Evolutionary conservation across 768 basidiomycete species (phyloP).

Genomic region (Pleurotus cornucopiae): DNA sequence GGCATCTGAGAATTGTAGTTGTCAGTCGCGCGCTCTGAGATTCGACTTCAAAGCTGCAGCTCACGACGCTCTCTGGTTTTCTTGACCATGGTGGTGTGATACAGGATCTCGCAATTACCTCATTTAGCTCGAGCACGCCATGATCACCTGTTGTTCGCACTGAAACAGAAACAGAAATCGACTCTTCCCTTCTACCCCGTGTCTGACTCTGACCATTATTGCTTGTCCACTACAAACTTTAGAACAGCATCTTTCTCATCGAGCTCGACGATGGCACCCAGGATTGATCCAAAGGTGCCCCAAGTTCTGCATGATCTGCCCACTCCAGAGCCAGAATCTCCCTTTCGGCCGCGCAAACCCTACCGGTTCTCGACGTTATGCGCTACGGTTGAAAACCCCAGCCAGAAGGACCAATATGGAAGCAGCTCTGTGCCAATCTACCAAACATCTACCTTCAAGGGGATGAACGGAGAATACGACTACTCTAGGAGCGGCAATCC

Average conservation of each 20-base stretch:
- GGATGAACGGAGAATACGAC: constrained; percentile 84
- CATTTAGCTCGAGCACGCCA: constrained; percentile 20
- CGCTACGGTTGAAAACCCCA: constrained; percentile 88
- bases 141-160: constrained; percentile 12
- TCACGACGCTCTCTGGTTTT: constrained; percentile 46
- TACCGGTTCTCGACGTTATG: constrained; percentile 90
- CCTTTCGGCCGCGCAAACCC: constrained; percentile 60
- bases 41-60: constrained; percentile 8
- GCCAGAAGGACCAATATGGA: constrained; percentile 93
- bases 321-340: constrained; percentile 81
- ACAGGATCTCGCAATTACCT: neutral
- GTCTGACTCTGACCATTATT: constrained; percentile 2
- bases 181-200: constrained; percentile 8
- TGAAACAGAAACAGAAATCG: constrained; percentile 3
- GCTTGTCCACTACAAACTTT: neutral
- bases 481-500: constrained; percentile 96
- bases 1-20: constrained; percentile 29
- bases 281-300: constrained; percentile 31
- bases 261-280: constrained; percentile 26
- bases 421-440: constrained; percentile 96
- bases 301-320: constrained; percentile 52
- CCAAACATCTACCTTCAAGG: constrained; percentile 98
- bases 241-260: neutral
- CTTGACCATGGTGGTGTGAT: constrained; percentile 36
- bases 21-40: too few species aligned